Percentiles rank a stretch among this genome's conserved stretches.
phyloP scores from a whole-genome alignment of 2,329 filamentous ascomycete species.

The Elsinoe ampelina region DNA sequence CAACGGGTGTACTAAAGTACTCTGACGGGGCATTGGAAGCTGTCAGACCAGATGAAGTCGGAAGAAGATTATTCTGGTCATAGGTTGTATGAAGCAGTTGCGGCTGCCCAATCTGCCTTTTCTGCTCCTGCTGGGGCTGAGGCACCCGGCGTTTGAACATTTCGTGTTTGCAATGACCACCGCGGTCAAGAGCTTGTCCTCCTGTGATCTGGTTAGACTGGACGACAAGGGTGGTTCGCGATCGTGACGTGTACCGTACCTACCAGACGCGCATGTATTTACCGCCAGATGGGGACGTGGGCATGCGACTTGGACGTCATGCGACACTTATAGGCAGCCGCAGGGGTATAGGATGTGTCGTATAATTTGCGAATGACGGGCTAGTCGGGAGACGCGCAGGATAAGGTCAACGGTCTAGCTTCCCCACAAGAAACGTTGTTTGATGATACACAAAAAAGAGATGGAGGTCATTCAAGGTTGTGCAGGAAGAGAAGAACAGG shows the following conservation, averaged over 20 bases:
- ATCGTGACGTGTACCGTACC: conserved; percentile 1
- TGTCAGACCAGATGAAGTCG: conserved; percentile 8
- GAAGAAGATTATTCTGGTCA: conserved; percentile 11
- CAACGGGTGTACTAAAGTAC: conserved; percentile 11
- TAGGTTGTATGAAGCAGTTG: conserved; percentile 13
- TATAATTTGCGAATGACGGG: not conserved
- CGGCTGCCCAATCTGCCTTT: conserved; percentile 12
- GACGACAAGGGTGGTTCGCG: conserved; percentile 7
- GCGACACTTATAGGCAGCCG: not conserved
- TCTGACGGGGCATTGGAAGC: conserved; percentile 13
- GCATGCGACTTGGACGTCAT: not conserved
- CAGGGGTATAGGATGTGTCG: conserved; percentile 5
- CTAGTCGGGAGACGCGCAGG: not conserved
- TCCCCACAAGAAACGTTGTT: not conserved
- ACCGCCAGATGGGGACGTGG: not conserved
- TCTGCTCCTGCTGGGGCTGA: conserved; percentile 10
- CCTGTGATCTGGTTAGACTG: not conserved
- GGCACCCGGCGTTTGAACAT: conserved; percentile 13
- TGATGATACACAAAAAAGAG: conserved; percentile 7
- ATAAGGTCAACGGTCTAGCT: not conserved
- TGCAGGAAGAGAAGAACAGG: not conserved
- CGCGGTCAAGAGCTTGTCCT: conserved; percentile 3
- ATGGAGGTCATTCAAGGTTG: not conserved
- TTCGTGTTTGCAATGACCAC: not conserved
- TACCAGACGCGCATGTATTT: not conserved